Conservation (phyloP, 371 early-diverging fungal genomes). For the Blyttiomyces sp. region DNA sequence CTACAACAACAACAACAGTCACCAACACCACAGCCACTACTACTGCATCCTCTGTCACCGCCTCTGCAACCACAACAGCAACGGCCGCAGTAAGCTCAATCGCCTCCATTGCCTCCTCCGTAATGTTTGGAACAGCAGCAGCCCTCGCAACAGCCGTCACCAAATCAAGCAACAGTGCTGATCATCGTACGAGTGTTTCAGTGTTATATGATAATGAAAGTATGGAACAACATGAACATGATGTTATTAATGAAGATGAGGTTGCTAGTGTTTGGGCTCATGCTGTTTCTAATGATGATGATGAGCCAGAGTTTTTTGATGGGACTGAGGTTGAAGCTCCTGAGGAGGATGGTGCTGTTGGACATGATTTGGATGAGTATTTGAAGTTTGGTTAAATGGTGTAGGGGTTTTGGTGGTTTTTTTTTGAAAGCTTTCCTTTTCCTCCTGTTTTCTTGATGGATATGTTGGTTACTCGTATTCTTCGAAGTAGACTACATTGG, state of each 20-base stretch:
- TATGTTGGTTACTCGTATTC: too few relatives aligned
- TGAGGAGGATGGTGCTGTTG: constrained; percentile 1
- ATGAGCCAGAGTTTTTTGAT: neutral
- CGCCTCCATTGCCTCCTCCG: constrained; percentile 14
- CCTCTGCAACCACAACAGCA: neutral
- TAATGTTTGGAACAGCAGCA: constrained; percentile 13
- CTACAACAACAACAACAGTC: too few relatives aligned
- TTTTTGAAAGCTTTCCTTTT: too few relatives aligned
- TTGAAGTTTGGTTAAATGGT: constrained; percentile 12
- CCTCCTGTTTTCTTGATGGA: too few relatives aligned
- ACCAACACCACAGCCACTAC: neutral
- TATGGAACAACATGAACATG: neutral
- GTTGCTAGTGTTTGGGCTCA: constrained; percentile 4
- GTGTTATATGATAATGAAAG: neutral
- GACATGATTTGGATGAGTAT: constrained; percentile 11
- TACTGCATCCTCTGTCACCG: neutral
- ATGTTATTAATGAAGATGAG: constrained; percentile 2
- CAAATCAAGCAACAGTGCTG: too few relatives aligned
- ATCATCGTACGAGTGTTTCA: neutral
- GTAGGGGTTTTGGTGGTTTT: too few relatives aligned
- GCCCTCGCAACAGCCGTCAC: constrained; percentile 3
- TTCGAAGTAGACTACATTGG: too few relatives aligned
- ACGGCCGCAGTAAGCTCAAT: constrained; percentile 2
- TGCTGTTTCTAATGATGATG: neutral
- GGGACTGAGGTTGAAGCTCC: neutral